phyloP scores from a whole-genome alignment of 495 filamentous ascomycete genomes.

The Penicillium flavigenum region DNA sequence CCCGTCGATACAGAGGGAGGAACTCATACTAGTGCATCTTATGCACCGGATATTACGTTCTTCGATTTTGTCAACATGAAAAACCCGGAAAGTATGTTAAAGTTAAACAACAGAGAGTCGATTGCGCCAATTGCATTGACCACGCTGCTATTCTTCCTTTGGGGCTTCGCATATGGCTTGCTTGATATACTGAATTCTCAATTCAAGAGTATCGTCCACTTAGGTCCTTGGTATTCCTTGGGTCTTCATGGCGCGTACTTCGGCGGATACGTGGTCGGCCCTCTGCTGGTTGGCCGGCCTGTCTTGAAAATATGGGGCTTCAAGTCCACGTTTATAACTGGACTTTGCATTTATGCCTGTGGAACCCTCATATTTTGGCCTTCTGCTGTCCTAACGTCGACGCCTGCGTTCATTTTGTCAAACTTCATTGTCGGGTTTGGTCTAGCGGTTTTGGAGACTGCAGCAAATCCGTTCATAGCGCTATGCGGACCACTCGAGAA shows the following conservation, averaged over 20 bases:
- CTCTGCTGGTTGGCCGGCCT: conserved; percentile 56
- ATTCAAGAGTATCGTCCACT: conserved; percentile 49
- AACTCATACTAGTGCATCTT: conserved; percentile 34
- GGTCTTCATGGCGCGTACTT: conserved; percentile 66
- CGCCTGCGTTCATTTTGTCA: conserved; percentile 61
- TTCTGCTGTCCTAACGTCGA: conserved; percentile 65
- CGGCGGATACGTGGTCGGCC: conserved; percentile 58
- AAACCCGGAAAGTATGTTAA: conserved; percentile 73
- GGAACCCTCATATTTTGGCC: conserved; percentile 73
- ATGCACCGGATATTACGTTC: conserved; percentile 46
- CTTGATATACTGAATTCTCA: conserved; percentile 70
- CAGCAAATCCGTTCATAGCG: conserved; percentile 66
- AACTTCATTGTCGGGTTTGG: conserved; percentile 69
- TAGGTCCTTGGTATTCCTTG: conserved; percentile 50
- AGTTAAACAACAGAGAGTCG: conserved; percentile 56
- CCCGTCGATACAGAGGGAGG: conserved; percentile 34
- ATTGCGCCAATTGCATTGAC: conserved; percentile 59
- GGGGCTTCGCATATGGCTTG: conserved; percentile 85
- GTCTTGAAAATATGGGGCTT: conserved; percentile 65
- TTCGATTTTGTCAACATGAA: conserved; percentile 87
- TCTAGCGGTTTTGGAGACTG: conserved; percentile 61
- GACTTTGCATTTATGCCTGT: conserved; percentile 61
- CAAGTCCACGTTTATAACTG: conserved; percentile 64
- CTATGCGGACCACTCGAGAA: conserved; percentile 68
- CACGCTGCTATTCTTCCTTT: conserved; percentile 79